Percentiles rank a stretch among this genome's conserved stretches.
Evolutionary conservation across 163 green algal species (phyloP).

Genomic region (Scenedesmus sp.): DNA sequence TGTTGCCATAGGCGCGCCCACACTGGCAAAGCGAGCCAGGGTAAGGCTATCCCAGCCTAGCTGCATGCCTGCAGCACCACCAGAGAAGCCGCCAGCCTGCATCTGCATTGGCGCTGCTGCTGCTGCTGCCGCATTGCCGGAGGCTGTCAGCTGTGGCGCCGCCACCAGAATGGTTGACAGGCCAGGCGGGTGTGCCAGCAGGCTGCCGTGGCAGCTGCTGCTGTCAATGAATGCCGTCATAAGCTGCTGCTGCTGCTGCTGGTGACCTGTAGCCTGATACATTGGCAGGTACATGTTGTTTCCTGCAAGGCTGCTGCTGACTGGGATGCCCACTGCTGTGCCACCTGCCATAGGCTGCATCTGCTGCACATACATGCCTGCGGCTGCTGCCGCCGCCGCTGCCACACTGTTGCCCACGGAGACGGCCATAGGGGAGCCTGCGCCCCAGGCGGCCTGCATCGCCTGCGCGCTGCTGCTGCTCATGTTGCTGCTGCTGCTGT

Average conservation of each 20-base stretch:
- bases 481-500: constrained; percentile 36
- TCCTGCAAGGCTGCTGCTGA: not conserved
- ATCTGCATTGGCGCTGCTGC: not conserved
- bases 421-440: not conserved
- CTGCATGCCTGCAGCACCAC: not conserved
- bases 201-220: not conserved
- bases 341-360: not conserved
- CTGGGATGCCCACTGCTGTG: not conserved
- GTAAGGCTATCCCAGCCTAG: not conserved
- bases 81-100: not conserved
- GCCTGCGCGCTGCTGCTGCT: constrained; percentile 19
- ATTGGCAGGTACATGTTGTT: not conserved
- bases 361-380: constrained; percentile 11
- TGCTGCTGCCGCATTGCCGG: not conserved
- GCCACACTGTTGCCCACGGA: not conserved
- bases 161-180: not conserved
- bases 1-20: constrained; percentile 20
- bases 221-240: not conserved
- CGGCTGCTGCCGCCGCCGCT: constrained; percentile 3
- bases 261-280: not conserved
- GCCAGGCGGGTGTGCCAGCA: not conserved
- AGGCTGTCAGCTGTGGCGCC: not conserved
- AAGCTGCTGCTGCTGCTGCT: not conserved
- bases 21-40: not conserved
- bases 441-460: not conserved